A percentile compares a stretch with the other conserved stretches of the same genome.
Conservation (phyloP, 2,329 filamentous ascomycete species). For the Pestalotiopsis sp. region DNA sequence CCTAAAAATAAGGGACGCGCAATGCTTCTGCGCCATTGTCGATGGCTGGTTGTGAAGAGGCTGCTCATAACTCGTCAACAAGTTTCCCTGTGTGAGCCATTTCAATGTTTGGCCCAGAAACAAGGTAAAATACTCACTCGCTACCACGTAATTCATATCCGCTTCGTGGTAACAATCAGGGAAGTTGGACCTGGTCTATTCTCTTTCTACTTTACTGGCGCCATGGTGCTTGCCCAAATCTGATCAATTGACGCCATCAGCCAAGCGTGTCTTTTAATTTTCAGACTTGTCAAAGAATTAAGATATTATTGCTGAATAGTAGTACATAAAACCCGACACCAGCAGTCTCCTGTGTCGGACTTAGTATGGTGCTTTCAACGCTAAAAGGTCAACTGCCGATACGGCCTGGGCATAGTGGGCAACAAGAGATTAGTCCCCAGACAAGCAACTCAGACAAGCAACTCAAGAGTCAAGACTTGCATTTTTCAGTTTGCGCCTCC, state of each 20-base stretch:
- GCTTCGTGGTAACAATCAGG: not conserved
- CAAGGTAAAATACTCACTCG: not conserved
- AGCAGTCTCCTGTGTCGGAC: too few relatives aligned
- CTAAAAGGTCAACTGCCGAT: not conserved
- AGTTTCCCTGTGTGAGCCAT: not conserved
- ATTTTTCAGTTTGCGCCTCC: not conserved
- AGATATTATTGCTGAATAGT: too few relatives aligned
- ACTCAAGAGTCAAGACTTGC: not conserved
- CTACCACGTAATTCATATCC: not conserved
- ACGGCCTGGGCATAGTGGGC: not conserved
- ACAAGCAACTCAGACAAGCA: not conserved
- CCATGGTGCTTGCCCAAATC: too few relatives aligned
- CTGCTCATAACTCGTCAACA: not conserved
- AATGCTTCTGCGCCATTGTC: not conserved
- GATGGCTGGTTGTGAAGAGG: not conserved
- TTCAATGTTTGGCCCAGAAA: not conserved
- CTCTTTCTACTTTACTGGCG: not conserved
- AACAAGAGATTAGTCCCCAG: not conserved
- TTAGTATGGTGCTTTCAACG: not conserved
- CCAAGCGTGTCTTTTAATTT: too few relatives aligned
- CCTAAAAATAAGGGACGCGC: slow-evolving; percentile 2
- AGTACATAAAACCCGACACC: too few relatives aligned
- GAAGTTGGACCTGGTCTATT: not conserved
- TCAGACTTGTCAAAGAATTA: too few relatives aligned
- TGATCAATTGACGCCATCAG: too few relatives aligned